Evolutionary conservation across 31 red algal species (phyloP).

Genomic region (Odonthalia washingtoniensis): DNA sequence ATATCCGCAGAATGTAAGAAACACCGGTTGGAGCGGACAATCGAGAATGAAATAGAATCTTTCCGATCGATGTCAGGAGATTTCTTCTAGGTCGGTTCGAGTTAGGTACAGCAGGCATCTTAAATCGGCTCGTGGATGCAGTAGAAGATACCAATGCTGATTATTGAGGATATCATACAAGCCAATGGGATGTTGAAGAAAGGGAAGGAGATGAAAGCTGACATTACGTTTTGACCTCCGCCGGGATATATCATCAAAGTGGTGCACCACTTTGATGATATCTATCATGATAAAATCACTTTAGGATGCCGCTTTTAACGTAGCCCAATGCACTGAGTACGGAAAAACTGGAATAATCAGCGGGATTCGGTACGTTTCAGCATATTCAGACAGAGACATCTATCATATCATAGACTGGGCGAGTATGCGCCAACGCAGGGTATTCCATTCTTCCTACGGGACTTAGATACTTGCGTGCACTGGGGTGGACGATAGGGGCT

Average conservation of each 20-base stretch:
- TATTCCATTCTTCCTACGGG: neutral
- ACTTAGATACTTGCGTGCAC: conserved; percentile 29
- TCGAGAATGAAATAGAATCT: too few species aligned
- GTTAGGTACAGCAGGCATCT: too few species aligned
- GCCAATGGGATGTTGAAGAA: neutral
- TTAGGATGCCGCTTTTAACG: conserved; percentile 13
- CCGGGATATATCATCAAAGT: neutral
- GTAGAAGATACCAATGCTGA: too few species aligned
- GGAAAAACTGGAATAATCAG: conserved; percentile 1
- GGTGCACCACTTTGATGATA: too few species aligned
- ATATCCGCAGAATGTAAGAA: too few species aligned
- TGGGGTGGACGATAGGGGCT: neutral
- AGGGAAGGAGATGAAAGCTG: neutral
- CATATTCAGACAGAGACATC: neutral
- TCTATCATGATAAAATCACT: neutral
- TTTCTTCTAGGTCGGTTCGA: too few species aligned
- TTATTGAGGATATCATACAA: neutral
- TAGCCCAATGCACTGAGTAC: neutral
- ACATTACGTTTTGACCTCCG: neutral
- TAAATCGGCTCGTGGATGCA: too few species aligned
- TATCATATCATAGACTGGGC: conserved; percentile 16
- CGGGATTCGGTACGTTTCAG: neutral
- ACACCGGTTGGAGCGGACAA: too few species aligned
- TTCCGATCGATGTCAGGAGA: too few species aligned
- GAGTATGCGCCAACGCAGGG: neutral